Base-by-base conservation (phyloP, 345 rosid genomes). In the Citrus sp. region DNA sequence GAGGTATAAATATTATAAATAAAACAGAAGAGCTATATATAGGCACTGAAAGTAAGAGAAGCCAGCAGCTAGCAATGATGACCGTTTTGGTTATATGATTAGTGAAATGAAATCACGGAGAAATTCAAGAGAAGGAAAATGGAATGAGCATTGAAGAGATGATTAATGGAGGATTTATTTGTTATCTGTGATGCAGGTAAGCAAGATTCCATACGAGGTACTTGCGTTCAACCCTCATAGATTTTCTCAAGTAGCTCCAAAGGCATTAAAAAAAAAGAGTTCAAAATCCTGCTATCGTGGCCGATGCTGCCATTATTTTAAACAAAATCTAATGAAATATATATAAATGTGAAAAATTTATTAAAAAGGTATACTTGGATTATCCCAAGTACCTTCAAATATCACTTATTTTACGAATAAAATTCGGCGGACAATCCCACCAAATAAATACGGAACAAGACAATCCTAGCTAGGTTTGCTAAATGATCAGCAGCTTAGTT, bases 141-240 rank as follows among this genome's bases (percentile, higher is more conserved):
- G 85, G 88, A 69, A 77, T 90, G 82, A 88, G 80, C 16, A 78
- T 73, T 18, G 79, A 84, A 51, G 85, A 82, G 18, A 81, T 86
- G 35, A 87, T 89, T 24, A 92, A 87, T 46, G 18, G 14, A 46
- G 51, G 51, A 46, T 3, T 46, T 3, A 54, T 54, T 54, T 54
- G 7, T 5, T 19, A 16, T 54, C 22, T 18, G 22, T 54, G 2
- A 4, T 16, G 21, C 58, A 54, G 58, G 22, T 54, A 4, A 6
- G 58, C 28, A 86, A 87, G 86, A 83, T 92, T 42, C 35, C 89
- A 22, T 74, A 88, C 2, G 92, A 92, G 82, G 82, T 84, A 7
- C 68, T 89, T 30, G 84, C 91, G 76, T 79, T 92, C 84, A 86
- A 86, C 35, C 92, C 90, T 13, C 79, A 83, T 34, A 91, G 89